Evolutionary conservation across 192 early-diverging fungal species (phyloP).

Genomic region (Lunasporangiospora selenospora): DNA sequence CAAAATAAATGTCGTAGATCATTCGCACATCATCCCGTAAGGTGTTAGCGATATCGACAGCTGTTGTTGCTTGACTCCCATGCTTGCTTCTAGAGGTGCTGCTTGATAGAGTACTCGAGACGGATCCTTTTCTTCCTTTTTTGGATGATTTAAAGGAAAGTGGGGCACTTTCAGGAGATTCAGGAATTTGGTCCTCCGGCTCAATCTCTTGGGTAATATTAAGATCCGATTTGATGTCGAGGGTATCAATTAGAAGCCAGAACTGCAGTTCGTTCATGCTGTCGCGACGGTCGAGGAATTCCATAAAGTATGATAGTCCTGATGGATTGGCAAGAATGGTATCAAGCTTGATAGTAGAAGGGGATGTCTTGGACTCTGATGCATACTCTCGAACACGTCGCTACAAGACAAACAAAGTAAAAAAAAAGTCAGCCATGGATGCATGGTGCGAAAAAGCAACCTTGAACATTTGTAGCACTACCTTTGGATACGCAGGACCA

Average conservation of each 20-base stretch:
- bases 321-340: slow-evolving; percentile 71
- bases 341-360: slow-evolving; percentile 54
- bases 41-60: slow-evolving; percentile 27
- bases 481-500: slow-evolving; percentile 55
- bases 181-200: too few relatives aligned
- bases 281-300: slow-evolving; percentile 79
- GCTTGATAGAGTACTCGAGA: too few relatives aligned
- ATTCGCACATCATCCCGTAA: slow-evolving; percentile 57
- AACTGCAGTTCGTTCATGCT: slow-evolving; percentile 71
- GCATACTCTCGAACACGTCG: slow-evolving; percentile 10
- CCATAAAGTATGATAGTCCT: slow-evolving; percentile 77
- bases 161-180: too few relatives aligned
- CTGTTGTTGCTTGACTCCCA: slow-evolving; percentile 12
- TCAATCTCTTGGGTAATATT: slow-evolving; percentile 11
- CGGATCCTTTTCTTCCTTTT: too few relatives aligned
- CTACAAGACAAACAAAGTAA: not conserved
- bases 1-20: slow-evolving; percentile 60
- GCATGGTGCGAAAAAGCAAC: too few relatives aligned
- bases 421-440: not conserved
- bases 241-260: slow-evolving; percentile 76
- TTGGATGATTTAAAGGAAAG: too few relatives aligned
- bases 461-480: too few relatives aligned
- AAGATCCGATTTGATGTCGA: slow-evolving; percentile 47
- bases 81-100: too few relatives aligned
- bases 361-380: slow-evolving; percentile 20